phyloP scores from a whole-genome alignment of 352 stramenopile genomes.

The Plasmopara muralis region DNA sequence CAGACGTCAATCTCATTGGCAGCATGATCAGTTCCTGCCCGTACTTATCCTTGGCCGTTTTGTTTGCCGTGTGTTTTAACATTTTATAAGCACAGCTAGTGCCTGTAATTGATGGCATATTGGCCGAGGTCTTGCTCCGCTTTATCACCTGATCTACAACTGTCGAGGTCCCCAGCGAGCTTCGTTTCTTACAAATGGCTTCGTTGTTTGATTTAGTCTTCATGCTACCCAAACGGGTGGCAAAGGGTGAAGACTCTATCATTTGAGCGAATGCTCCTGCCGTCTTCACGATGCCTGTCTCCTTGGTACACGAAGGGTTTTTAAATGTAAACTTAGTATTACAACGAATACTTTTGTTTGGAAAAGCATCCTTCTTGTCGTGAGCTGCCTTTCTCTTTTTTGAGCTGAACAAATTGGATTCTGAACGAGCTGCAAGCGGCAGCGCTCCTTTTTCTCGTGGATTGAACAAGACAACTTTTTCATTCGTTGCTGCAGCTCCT shows the following conservation, averaged over 20 bases:
- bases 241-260: constrained; percentile 1
- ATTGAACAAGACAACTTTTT: constrained; percentile 9
- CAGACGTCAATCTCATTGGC: not conserved
- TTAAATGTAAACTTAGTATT: constrained; percentile 7
- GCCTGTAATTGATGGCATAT: constrained; percentile 7
- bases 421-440: constrained; percentile 17
- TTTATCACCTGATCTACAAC: constrained; percentile 11
- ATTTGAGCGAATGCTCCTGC: not conserved
- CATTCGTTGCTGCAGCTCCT: not conserved
- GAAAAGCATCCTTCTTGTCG: constrained; percentile 3
- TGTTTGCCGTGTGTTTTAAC: constrained; percentile 3
- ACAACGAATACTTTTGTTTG: constrained; percentile 12
- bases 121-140: constrained; percentile 11
- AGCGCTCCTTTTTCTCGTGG: constrained; percentile 7
- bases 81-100: constrained; percentile 1
- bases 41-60: constrained; percentile 8
- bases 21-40: not conserved
- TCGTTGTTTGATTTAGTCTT: constrained; percentile 6
- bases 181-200: constrained; percentile 17
- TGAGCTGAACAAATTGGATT: constrained; percentile 14
- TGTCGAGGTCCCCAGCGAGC: constrained; percentile 7
- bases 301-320: constrained; percentile 2
- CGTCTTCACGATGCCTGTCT: constrained; percentile 5
- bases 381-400: constrained; percentile 25
- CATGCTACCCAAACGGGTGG: constrained; percentile 1